These are phyloP conservation scores for Hymenoscyphus salicellus DNA, from an alignment of 2,329 filamentous ascomycete genomes.

Conservation along the genomic window DNA sequence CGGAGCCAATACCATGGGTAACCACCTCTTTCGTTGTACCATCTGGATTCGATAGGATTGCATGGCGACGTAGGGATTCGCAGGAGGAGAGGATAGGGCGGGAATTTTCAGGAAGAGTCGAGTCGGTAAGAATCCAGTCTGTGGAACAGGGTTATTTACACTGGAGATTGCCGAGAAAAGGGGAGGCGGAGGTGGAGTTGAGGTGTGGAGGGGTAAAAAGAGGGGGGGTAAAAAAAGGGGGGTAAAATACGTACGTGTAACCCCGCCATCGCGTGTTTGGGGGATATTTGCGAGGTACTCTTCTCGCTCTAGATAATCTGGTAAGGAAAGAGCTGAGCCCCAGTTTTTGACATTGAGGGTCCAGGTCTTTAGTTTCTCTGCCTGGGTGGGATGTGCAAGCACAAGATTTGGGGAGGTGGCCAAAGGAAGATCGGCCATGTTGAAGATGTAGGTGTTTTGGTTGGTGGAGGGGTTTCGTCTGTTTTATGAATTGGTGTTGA, in stretches of 20 bases:
- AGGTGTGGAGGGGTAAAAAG: not conserved
- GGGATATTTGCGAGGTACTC: conserved; percentile 55
- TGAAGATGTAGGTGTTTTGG: conserved; percentile 4
- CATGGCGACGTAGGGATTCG: conserved; percentile 61
- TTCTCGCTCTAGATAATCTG: conserved; percentile 60
- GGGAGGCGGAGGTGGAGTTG: not conserved
- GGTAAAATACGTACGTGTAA: conserved; percentile 35
- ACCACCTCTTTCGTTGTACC: conserved; percentile 51
- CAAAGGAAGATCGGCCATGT: conserved; percentile 25
- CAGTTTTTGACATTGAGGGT: conserved; percentile 54
- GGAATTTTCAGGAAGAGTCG: conserved; percentile 37
- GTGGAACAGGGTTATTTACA: not conserved
- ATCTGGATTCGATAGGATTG: conserved; percentile 45
- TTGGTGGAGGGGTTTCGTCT: not conserved
- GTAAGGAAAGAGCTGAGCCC: conserved; percentile 53
- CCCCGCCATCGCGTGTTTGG: conserved; percentile 55
- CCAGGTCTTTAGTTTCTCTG: conserved; percentile 56
- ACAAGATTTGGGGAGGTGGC: conserved; percentile 38
- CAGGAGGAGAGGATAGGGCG: conserved; percentile 61
- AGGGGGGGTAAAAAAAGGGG: too few relatives aligned
- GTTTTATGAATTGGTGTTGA: not conserved
- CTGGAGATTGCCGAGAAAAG: not conserved
- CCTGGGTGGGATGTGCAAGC: conserved; percentile 55
- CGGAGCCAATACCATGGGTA: conserved; percentile 73
- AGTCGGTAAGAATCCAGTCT: conserved; percentile 61